phyloP scores from a whole-genome alignment of 495 filamentous ascomycete species.

The Trichoderma erinaceum region DNA sequence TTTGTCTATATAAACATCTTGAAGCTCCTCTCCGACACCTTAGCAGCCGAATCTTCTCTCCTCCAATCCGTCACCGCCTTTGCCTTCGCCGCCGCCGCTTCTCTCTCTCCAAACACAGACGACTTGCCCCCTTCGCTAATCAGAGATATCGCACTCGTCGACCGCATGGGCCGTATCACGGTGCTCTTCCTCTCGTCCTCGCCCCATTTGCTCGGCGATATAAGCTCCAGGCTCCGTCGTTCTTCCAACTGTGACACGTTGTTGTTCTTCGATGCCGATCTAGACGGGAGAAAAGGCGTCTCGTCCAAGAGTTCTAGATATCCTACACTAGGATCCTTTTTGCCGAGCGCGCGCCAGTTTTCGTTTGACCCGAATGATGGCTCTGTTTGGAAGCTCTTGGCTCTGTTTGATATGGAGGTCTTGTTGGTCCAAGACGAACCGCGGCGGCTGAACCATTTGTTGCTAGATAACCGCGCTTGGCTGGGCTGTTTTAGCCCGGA shows the following conservation, averaged over 20 bases:
- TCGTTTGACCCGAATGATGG: conserved; percentile 14
- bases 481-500: background rate
- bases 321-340: background rate
- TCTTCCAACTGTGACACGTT: conserved; percentile 3
- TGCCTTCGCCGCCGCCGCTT: background rate
- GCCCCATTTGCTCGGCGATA: conserved; percentile 13
- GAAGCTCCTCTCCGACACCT: conserved; percentile 6
- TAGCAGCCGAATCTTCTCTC: conserved; percentile 5
- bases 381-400: conserved; percentile 6
- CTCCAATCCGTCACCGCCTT: conserved; percentile 1
- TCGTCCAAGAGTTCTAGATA: conserved; percentile 8
- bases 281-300: conserved; percentile 9
- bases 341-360: conserved; percentile 14
- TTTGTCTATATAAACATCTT: conserved; percentile 11
- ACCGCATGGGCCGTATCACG: background rate
- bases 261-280: background rate
- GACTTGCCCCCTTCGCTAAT: background rate
- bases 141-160: background rate
- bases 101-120: conserved; percentile 3
- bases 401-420: background rate
- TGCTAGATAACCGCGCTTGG: background rate
- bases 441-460: conserved; percentile 7
- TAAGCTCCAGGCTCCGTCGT: conserved; percentile 1
- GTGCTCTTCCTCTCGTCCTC: conserved; percentile 10
- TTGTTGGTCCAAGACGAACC: background rate